A percentile compares a stretch with the other conserved stretches of the same genome.
phyloP scores from a whole-genome alignment of 2,329 filamentous ascomycete genomes.

The Colletotrichum sp. region DNA sequence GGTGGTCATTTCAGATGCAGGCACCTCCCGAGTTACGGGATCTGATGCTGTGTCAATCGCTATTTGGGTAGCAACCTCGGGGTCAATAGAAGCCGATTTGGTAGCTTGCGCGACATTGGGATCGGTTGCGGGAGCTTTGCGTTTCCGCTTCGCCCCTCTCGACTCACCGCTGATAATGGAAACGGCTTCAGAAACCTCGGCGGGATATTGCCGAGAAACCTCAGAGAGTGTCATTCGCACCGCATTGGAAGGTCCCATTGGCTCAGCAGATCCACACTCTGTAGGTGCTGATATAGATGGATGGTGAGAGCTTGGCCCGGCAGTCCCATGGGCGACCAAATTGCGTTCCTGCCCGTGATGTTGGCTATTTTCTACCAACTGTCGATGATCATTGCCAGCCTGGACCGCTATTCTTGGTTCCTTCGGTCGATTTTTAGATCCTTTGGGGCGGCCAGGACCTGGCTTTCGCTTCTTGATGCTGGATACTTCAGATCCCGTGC shows the following conservation, averaged over 20 bases:
- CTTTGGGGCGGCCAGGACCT: constrained; percentile 51
- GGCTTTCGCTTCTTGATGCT: constrained; percentile 38
- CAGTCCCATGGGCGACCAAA: not conserved
- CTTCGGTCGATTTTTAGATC: constrained; percentile 56
- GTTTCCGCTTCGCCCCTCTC: not conserved
- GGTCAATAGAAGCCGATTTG: not conserved
- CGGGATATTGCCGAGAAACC: not conserved
- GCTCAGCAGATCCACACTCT: not conserved
- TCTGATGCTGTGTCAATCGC: not conserved
- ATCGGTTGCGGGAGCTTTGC: not conserved
- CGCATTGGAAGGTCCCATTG: not conserved
- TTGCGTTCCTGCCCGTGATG: not conserved
- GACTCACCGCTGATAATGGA: not conserved
- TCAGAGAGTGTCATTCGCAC: not conserved
- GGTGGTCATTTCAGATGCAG: not conserved
- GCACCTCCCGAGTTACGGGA: not conserved
- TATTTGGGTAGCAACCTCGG: not conserved
- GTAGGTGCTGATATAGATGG: not conserved
- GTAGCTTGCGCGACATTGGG: not conserved
- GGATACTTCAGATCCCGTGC: constrained; percentile 19
- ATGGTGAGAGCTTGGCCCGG: not conserved
- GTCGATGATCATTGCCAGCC: not conserved
- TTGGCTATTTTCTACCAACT: not conserved
- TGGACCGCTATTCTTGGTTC: constrained; percentile 20
- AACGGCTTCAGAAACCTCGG: not conserved